Evolutionary conservation across 257 asterid genomes (phyloP).

Genomic region (Misopates orontium): DNA sequence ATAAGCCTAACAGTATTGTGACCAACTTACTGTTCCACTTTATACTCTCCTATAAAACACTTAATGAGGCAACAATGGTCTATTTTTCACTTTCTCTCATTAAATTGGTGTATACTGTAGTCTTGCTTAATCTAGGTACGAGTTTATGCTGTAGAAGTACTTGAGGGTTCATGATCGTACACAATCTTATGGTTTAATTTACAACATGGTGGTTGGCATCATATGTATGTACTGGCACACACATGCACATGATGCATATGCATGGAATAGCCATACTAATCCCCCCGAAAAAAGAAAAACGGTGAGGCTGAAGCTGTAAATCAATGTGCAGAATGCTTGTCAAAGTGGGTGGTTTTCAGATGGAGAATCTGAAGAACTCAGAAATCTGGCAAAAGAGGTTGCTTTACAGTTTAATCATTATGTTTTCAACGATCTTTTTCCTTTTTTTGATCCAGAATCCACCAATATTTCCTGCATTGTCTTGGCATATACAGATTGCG

Average conservation of each 20-base stretch:
- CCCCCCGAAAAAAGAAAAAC: too few relatives aligned
- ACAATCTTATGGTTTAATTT: neutral
- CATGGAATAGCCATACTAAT: conserved; percentile 14
- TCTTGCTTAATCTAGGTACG: too few relatives aligned
- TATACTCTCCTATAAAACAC: too few relatives aligned
- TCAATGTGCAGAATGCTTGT: conserved; percentile 72
- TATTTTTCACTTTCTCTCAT: too few relatives aligned
- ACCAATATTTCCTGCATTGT: conserved; percentile 16
- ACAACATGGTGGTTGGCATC: neutral
- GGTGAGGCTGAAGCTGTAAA: conserved; percentile 23
- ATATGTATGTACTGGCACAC: neutral
- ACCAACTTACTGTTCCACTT: too few relatives aligned
- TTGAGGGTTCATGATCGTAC: too few relatives aligned
- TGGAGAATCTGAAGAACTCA: conserved; percentile 62
- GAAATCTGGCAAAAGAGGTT: conserved; percentile 61
- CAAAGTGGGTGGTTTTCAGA: conserved; percentile 71
- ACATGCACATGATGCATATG: conserved; percentile 13
- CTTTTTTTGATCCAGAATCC: neutral
- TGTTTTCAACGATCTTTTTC: neutral
- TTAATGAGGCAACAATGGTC: too few relatives aligned
- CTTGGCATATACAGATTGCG: conserved; percentile 41
- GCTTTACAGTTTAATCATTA: conserved; percentile 13
- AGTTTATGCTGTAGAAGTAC: too few relatives aligned
- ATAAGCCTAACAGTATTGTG: too few relatives aligned
- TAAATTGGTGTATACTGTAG: too few relatives aligned